A percentile compares a stretch with the other conserved stretches of the same genome.
Conservation (phyloP, 345 rosid genomes). For the Eutrema japonicum region DNA sequence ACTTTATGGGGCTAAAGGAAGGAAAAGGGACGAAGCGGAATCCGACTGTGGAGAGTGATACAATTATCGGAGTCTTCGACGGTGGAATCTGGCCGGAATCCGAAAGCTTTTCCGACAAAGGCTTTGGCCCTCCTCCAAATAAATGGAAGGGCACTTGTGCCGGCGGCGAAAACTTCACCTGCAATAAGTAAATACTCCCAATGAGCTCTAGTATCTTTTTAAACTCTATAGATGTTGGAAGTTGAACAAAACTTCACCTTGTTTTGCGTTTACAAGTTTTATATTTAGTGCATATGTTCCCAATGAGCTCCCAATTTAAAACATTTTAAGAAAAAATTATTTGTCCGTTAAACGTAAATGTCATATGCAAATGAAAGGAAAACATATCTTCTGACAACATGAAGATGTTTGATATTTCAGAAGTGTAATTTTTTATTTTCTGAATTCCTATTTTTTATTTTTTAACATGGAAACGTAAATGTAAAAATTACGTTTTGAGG, state of each 20-base stretch:
- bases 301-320: neutral
- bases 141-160: slow-evolving; percentile 57
- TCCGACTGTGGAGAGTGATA: slow-evolving; percentile 39
- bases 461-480: neutral
- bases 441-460: neutral
- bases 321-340: neutral
- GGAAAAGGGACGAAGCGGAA: slow-evolving; percentile 13
- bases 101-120: slow-evolving; percentile 52
- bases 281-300: neutral
- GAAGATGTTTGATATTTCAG: neutral
- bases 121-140: slow-evolving; percentile 56
- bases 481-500: neutral
- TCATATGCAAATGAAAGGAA: neutral
- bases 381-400: neutral
- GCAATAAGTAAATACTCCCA: slow-evolving; percentile 52
- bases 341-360: neutral
- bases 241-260: neutral
- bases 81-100: slow-evolving; percentile 58
- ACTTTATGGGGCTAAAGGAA: slow-evolving; percentile 53
- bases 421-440: neutral
- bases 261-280: neutral
- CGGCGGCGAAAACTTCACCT: slow-evolving; percentile 51
- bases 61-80: slow-evolving; percentile 51
- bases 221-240: neutral
- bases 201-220: neutral